Percentiles rank a stretch among this genome's conserved stretches.
Evolutionary conservation across 2,329 filamentous ascomycete genomes (phyloP).

Genomic region (Chalaropsis ovoidea): DNA sequence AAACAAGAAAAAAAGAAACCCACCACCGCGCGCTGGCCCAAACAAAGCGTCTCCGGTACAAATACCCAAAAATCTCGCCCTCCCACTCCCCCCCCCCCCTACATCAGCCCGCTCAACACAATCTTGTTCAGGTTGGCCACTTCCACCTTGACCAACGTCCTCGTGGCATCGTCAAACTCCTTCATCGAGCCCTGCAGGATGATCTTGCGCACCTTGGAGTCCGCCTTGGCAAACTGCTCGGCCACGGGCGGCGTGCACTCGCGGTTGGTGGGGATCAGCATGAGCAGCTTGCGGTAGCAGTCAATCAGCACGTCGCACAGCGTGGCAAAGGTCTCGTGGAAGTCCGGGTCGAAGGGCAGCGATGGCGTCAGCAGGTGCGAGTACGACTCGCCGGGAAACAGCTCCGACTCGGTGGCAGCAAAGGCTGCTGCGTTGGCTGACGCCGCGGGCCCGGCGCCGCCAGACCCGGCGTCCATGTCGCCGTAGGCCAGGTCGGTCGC

Average conservation of each 20-base stretch:
- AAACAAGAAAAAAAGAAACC: too few relatives aligned
- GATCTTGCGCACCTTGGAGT: conserved; percentile 75
- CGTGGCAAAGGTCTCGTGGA: conserved; percentile 91
- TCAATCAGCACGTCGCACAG: conserved; percentile 93
- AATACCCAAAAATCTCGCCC: too few relatives aligned
- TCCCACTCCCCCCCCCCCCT: conserved; percentile 17
- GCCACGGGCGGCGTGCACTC: conserved; percentile 60
- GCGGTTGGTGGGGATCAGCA: conserved; percentile 62
- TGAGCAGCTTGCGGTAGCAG: conserved; percentile 70
- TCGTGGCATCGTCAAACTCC: conserved; percentile 84
- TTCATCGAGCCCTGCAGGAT: conserved; percentile 77
- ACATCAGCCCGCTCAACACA: conserved; percentile 77
- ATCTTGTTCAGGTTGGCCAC: conserved; percentile 78
- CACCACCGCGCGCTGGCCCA: too few relatives aligned
- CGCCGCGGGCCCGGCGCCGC: conserved; percentile 29
- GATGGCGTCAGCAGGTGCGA: conserved; percentile 80
- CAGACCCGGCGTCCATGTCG: conserved; percentile 30
- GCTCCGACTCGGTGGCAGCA: conserved; percentile 51
- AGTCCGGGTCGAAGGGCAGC: conserved; percentile 91
- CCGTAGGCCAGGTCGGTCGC: conserved; percentile 34
- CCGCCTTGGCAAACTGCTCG: conserved; percentile 83
- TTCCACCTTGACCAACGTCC: conserved; percentile 66
- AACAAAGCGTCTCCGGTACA: too few relatives aligned
- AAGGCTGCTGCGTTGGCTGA: conserved; percentile 45
- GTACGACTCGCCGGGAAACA: conserved; percentile 77